Conservation (phyloP, 208 protist species). For the Trypanosoma rangeli region DNA sequence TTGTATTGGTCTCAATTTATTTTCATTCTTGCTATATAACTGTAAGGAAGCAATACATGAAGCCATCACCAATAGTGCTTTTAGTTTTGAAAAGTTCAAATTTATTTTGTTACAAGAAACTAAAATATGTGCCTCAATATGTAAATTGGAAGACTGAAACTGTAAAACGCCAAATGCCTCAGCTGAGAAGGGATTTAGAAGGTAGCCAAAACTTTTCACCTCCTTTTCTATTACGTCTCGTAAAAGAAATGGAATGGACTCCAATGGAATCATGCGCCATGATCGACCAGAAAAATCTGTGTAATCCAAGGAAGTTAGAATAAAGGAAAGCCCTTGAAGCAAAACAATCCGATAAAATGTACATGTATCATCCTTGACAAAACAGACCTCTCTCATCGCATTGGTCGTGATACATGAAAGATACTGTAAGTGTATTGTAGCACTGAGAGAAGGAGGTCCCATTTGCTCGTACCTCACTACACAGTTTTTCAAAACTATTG, state of each 20-base stretch:
- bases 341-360: slow-evolving; percentile 8
- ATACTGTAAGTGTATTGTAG: slow-evolving; percentile 1
- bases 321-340: slow-evolving; percentile 11
- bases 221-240: slow-evolving; percentile 6
- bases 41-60: neutral
- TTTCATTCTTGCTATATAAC: neutral
- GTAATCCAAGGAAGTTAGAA: neutral
- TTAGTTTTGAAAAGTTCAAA: neutral
- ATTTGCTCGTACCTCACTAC: slow-evolving; percentile 23
- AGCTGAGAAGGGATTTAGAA: slow-evolving; percentile 7
- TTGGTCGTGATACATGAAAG: neutral
- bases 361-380: slow-evolving; percentile 8
- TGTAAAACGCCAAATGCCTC: slow-evolving; percentile 10
- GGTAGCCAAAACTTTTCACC: slow-evolving; percentile 1
- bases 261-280: neutral
- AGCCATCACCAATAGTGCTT: slow-evolving; percentile 6
- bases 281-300: neutral
- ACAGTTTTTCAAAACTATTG: slow-evolving; percentile 46
- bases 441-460: neutral
- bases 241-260: neutral
- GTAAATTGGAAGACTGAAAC: neutral
- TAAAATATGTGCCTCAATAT: neutral
- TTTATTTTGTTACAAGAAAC: neutral
- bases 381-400: neutral
- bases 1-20: slow-evolving; percentile 2